A percentile compares a stretch with the other conserved stretches of the same genome.
Conservation (phyloP, 2,329 filamentous ascomycete species). For the Epichloe gansuensis region DNA sequence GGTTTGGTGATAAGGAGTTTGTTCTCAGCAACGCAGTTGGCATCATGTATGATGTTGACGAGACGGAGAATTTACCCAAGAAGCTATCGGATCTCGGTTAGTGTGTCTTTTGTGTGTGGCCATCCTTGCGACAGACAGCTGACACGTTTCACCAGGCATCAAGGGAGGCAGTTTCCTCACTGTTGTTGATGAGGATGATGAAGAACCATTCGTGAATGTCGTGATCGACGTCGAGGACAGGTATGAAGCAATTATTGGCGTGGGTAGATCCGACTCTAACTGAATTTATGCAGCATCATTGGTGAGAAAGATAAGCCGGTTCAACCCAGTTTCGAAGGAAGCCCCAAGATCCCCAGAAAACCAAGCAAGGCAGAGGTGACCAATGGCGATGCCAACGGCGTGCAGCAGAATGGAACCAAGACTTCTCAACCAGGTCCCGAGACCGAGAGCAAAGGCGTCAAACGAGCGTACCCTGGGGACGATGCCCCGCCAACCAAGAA, state of each 20-base stretch:
- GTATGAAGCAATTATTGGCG: conserved; percentile 27
- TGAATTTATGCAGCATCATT: conserved; percentile 25
- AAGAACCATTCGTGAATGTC: conserved; percentile 65
- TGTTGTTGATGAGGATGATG: conserved; percentile 70
- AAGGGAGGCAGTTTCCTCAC: conserved; percentile 65
- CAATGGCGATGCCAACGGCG: conserved; percentile 26
- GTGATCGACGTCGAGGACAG: conserved; percentile 55
- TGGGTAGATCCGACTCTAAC: conserved; percentile 5
- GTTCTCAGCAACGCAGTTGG: conserved; percentile 61
- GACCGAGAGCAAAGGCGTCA: conserved; percentile 25
- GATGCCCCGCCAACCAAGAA: conserved; percentile 34
- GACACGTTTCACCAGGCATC: conserved; percentile 41
- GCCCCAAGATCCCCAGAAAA: conserved; percentile 39
- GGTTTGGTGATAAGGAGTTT: conserved; percentile 68
- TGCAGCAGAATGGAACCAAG: conserved; percentile 28
- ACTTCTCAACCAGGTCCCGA: conserved; percentile 21
- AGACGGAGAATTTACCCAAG: conserved; percentile 73
- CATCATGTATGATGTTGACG: conserved; percentile 79
- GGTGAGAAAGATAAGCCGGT: conserved; percentile 41
- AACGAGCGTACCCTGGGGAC: conserved; percentile 34
- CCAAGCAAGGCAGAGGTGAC: conserved; percentile 29
- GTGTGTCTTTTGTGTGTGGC: conserved; percentile 5
- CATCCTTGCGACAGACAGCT: background rate
- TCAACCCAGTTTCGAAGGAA: conserved; percentile 30
- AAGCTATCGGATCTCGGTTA: conserved; percentile 64